Evolutionary conservation across 148 eudicot species (phyloP).

Genomic region (Rheum nobile): DNA sequence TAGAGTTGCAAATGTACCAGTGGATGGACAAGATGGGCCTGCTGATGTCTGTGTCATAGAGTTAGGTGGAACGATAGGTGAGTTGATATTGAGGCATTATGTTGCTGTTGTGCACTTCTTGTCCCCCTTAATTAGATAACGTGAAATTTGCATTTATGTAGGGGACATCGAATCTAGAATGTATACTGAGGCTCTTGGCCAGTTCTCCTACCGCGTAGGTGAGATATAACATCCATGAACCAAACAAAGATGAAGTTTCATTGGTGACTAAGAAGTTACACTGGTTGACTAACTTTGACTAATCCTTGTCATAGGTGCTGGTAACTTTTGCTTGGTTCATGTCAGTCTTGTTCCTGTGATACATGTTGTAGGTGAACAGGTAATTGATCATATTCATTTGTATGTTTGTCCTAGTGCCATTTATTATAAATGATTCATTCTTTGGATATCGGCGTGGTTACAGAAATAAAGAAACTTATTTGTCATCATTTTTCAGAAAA

Average conservation of each 20-base stretch:
- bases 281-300: neutral
- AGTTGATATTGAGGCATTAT: slow-evolving; percentile 5
- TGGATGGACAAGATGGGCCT: slow-evolving; percentile 90
- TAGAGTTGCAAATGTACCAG: slow-evolving; percentile 72
- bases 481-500: slow-evolving; percentile 47
- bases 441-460: neutral
- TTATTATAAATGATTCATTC: neutral
- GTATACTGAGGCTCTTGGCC: slow-evolving; percentile 90
- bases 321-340: slow-evolving; percentile 89
- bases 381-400: slow-evolving; percentile 13
- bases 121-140: neutral
- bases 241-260: neutral
- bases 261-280: neutral
- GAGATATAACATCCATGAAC: slow-evolving; percentile 17
- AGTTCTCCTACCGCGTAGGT: slow-evolving; percentile 93
- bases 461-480: neutral
- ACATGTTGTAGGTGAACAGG: slow-evolving; percentile 96
- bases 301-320: slow-evolving; percentile 40
- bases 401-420: neutral
- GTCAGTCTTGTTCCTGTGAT: slow-evolving; percentile 96
- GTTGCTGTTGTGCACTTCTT: neutral
- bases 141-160: slow-evolving; percentile 15
- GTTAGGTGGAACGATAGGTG: slow-evolving; percentile 97
- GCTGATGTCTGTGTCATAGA: slow-evolving; percentile 98
- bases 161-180: slow-evolving; percentile 98